Evolutionary conservation across 768 basidiomycete genomes (phyloP).

Genomic region (Rossbeevera mucosa): DNA sequence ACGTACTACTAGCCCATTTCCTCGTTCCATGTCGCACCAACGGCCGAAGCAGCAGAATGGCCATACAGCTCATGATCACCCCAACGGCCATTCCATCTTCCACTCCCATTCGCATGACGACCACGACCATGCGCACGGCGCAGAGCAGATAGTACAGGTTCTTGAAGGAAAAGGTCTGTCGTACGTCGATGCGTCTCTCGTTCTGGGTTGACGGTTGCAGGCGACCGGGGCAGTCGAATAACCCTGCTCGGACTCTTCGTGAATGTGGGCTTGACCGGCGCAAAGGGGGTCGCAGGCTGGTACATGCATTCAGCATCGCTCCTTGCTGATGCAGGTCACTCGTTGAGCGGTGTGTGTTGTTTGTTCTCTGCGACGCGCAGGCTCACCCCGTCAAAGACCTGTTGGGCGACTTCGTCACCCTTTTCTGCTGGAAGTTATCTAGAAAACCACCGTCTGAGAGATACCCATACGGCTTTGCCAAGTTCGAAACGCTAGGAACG

Average conservation of each 20-base stretch:
- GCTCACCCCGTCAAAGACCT: conserved; percentile 48
- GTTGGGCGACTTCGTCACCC: conserved; percentile 85
- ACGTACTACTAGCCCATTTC: conserved; percentile 15
- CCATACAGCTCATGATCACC: conserved; percentile 30
- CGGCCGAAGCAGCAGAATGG: conserved; percentile 32
- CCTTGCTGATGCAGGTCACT: conserved; percentile 92
- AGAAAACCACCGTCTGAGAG: conserved; percentile 70
- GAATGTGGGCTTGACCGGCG: conserved; percentile 75
- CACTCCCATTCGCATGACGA: conserved; percentile 65
- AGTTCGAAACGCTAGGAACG: conserved; percentile 96
- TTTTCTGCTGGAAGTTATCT: conserved; percentile 84
- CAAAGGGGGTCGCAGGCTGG: conserved; percentile 88
- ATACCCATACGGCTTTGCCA: conserved; percentile 88
- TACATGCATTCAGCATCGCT: conserved; percentile 86
- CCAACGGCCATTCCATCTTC: conserved; percentile 48
- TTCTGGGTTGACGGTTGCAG: conserved; percentile 33
- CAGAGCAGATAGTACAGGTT: conserved; percentile 65
- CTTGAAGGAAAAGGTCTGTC: conserved; percentile 59
- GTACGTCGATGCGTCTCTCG: not conserved
- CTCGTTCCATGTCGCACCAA: conserved; percentile 21
- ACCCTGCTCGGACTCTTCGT: conserved; percentile 80
- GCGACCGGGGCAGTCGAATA: conserved; percentile 77
- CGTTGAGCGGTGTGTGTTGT: conserved; percentile 65
- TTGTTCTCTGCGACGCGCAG: not conserved
- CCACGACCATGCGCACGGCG: conserved; percentile 53